Conservation (phyloP, 441 rosid genomes). For the Erodium chrysanthum region DNA sequence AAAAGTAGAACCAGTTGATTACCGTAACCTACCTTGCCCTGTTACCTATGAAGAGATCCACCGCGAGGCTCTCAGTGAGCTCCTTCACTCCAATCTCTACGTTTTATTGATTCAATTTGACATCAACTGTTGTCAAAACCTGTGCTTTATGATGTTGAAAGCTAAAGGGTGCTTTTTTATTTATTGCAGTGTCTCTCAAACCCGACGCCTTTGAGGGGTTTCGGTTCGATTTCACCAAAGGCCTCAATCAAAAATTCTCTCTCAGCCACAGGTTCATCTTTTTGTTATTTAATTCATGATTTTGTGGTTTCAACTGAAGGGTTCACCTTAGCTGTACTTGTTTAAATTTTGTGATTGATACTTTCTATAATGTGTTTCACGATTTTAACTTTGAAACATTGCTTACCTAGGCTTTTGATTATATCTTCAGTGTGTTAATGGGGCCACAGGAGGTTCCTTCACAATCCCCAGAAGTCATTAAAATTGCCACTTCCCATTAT, state of each 20-base stretch:
- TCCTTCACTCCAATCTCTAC: neutral
- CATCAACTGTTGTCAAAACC: neutral
- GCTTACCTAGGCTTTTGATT: conserved; percentile 10
- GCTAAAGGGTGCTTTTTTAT: neutral
- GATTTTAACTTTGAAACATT: neutral
- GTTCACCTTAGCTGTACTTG: neutral
- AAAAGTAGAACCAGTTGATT: conserved; percentile 51
- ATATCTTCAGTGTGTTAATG: conserved; percentile 57
- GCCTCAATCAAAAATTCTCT: conserved; percentile 73
- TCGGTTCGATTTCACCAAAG: conserved; percentile 89
- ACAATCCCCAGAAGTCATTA: conserved; percentile 65
- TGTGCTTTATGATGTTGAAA: neutral
- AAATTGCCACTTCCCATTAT: conserved; percentile 78
- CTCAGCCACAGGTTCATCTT: conserved; percentile 70
- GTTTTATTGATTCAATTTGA: neutral
- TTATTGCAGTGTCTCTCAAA: conserved; percentile 78
- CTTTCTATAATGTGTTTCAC: neutral
- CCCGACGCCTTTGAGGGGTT: conserved; percentile 86
- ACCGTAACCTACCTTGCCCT: conserved; percentile 77
- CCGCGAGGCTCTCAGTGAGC: conserved; percentile 78
- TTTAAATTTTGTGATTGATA: neutral
- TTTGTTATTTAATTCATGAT: neutral
- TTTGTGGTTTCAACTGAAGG: neutral
- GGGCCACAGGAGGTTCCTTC: conserved; percentile 86
- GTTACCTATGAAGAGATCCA: conserved; percentile 84